Conservation (phyloP, 306 rosid species). For the Citrullus colocynthis region DNA sequence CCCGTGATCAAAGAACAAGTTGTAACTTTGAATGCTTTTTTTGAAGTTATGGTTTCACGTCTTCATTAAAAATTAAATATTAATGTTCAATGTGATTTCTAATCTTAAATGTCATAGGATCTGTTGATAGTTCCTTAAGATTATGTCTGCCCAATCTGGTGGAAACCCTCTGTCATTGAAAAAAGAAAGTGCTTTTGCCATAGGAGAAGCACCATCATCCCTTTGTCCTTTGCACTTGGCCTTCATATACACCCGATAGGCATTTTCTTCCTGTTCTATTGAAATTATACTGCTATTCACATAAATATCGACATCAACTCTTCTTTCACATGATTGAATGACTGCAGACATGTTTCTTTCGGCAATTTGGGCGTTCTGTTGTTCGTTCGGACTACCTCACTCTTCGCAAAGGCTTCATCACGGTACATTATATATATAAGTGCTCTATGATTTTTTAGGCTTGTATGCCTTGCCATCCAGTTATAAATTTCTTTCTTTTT, state of each 20-base stretch:
- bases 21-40: neutral
- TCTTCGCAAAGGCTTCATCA: conserved; percentile 86
- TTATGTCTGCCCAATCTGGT: neutral
- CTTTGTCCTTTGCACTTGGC: neutral
- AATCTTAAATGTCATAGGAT: neutral
- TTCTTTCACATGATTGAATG: conserved; percentile 4
- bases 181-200: neutral
- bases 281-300: neutral
- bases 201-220: neutral
- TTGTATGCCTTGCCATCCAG: neutral
- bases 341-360: conserved; percentile 76
- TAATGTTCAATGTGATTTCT: neutral
- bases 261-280: neutral
- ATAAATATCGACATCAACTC: neutral
- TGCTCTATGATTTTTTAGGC: neutral
- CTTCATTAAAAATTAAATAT: neutral
- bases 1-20: neutral
- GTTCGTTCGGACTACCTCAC: conserved; percentile 83
- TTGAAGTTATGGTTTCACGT: neutral
- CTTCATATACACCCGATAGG: neutral
- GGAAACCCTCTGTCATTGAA: neutral
- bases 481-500: neutral
- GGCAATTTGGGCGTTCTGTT: conserved; percentile 84
- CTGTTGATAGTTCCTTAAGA: neutral
- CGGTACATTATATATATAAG: conserved; percentile 26